These are phyloP conservation scores for Quercus phellos DNA, from an alignment of 331 rosid species.

Conservation along the genomic window DNA sequence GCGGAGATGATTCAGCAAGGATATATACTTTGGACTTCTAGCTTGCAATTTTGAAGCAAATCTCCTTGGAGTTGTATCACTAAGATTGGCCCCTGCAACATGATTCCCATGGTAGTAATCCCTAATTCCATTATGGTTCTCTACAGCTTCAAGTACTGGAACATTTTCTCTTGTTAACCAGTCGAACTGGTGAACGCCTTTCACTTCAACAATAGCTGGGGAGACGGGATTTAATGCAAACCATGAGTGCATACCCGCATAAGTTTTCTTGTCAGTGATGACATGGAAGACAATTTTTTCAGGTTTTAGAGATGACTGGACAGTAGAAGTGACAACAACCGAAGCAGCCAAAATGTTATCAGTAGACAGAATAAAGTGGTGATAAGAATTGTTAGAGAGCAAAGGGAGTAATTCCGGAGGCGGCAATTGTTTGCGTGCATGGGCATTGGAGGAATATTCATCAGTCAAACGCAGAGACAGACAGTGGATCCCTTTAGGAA, in stretches of 20 bases:
- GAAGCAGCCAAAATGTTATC: constrained; percentile 98
- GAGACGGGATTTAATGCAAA: constrained; percentile 81
- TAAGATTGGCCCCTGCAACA: constrained; percentile 60
- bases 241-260: constrained; percentile 99
- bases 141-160: constrained; percentile 98
- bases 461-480: constrained; percentile 94
- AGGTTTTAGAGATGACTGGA: constrained; percentile 75
- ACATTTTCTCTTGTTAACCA: constrained; percentile 98
- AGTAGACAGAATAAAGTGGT: constrained; percentile 83
- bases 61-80: constrained; percentile 61
- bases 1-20: constrained; percentile 93
- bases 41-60: constrained; percentile 91
- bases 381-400: constrained; percentile 76
- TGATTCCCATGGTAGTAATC: constrained; percentile 94
- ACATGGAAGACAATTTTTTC: constrained; percentile 92
- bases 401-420: constrained; percentile 84
- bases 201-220: constrained; percentile 92
- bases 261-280: constrained; percentile 95
- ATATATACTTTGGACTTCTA: constrained; percentile 96
- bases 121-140: constrained; percentile 82
- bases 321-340: constrained; percentile 89
- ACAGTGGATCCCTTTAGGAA: constrained; percentile 93
- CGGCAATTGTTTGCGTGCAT: constrained; percentile 95
- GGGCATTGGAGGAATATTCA: constrained; percentile 98
- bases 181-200: constrained; percentile 92